Percentiles rank a stretch among this genome's conserved stretches.
Conservation (phyloP, 75 land plant species). For the Cunninghamia lanceolata region DNA sequence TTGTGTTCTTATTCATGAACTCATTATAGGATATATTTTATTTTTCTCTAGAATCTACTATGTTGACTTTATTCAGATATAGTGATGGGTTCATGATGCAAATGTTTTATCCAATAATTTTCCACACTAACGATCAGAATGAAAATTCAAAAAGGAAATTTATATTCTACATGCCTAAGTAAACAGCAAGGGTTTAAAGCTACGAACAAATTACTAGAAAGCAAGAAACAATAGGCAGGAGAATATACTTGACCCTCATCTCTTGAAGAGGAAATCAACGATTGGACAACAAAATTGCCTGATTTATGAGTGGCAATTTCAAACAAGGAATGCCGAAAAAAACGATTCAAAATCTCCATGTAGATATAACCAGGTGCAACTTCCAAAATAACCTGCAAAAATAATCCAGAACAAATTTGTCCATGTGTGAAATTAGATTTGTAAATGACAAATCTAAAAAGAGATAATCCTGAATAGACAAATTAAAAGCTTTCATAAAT, state of each 20-base stretch:
- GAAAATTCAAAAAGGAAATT: not conserved
- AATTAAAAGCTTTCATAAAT: not conserved
- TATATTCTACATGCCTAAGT: not conserved
- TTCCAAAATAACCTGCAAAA: constrained; percentile 83
- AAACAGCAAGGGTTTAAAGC: not conserved
- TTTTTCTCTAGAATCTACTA: not conserved
- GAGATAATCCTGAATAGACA: not conserved
- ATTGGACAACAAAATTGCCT: constrained; percentile 92
- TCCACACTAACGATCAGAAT: not conserved
- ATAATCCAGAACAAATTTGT: not conserved
- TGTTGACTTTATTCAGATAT: not conserved
- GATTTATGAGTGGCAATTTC: constrained; percentile 68
- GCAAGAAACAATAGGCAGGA: not conserved
- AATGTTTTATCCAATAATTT: not conserved
- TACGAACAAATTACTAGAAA: not conserved
- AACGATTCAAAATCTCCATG: constrained; percentile 52
- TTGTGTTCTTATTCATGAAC: not conserved
- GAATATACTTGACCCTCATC: constrained; percentile 60
- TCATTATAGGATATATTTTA: not conserved
- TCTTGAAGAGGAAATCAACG: constrained; percentile 75
- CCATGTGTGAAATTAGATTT: not conserved
- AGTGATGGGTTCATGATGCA: not conserved
- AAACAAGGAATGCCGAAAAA: constrained; percentile 60
- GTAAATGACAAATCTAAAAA: not conserved
- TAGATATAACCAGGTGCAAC: constrained; percentile 77